These are phyloP conservation scores for Zarea fungicola DNA, from an alignment of 2,329 filamentous ascomycete genomes.

Conservation along the genomic window DNA sequence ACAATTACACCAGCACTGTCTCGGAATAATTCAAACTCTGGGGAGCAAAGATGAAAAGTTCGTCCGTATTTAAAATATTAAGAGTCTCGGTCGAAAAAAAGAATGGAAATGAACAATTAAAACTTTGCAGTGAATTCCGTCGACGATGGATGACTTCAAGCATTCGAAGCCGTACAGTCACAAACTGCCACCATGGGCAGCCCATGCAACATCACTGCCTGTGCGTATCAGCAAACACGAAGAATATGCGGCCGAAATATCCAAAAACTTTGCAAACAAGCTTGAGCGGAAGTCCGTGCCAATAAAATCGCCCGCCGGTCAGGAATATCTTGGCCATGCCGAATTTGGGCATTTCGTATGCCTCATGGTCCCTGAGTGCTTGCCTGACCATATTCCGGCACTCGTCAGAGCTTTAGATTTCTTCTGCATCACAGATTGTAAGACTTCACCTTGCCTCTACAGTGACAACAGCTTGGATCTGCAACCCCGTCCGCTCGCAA, in stretches of 20 bases:
- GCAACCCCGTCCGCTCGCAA: too few species aligned
- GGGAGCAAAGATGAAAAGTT: too few species aligned
- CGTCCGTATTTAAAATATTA: too few species aligned
- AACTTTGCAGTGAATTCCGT: too few species aligned
- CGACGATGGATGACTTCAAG: slow-evolving; percentile 4
- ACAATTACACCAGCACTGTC: too few species aligned
- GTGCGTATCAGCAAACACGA: background rate
- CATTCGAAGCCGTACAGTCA: background rate
- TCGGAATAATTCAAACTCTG: too few species aligned
- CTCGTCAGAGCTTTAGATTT: background rate
- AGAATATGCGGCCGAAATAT: background rate
- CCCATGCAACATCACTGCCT: background rate
- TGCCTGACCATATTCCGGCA: background rate
- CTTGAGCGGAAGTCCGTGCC: background rate
- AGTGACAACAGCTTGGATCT: too few species aligned
- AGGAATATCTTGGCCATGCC: background rate
- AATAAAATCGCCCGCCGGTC: background rate
- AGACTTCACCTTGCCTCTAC: too few species aligned
- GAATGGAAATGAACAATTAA: too few species aligned
- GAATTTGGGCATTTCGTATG: background rate
- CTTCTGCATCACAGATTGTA: background rate
- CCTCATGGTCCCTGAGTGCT: background rate
- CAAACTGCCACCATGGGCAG: background rate
- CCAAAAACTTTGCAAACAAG: background rate
- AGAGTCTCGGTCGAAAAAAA: too few species aligned